Evolutionary conservation across 2,329 filamentous ascomycete species (phyloP).

Genomic region (Nemania diffusa): DNA sequence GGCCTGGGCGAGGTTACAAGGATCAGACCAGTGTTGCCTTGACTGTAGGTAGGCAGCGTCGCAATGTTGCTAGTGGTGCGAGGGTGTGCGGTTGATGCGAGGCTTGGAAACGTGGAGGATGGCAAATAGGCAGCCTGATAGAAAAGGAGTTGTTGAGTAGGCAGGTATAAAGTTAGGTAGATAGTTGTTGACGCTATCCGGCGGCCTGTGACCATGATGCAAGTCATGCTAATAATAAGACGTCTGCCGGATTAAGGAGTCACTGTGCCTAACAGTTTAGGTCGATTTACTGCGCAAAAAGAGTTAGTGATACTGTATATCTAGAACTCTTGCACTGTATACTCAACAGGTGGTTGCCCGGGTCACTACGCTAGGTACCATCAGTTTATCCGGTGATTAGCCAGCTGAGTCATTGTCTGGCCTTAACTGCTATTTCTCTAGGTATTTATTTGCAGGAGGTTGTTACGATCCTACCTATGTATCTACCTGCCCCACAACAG

Average conservation of each 20-base stretch:
- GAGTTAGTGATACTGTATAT: neutral
- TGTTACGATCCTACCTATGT: neutral
- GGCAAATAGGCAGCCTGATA: conserved; percentile 17
- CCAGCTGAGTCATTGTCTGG: conserved; percentile 21
- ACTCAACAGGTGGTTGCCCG: neutral
- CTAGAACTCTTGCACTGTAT: neutral
- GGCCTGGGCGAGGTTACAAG: conserved; percentile 14
- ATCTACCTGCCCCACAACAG: too few species aligned
- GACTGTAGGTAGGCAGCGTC: conserved; percentile 6
- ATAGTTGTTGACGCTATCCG: conserved; percentile 19
- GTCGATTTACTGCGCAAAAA: neutral
- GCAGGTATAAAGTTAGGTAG: conserved; percentile 2
- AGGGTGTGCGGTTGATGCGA: neutral
- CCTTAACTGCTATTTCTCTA: neutral
- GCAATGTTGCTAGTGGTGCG: neutral
- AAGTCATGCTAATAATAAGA: conserved; percentile 35
- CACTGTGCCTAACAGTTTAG: neutral
- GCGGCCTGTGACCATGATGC: conserved; percentile 35
- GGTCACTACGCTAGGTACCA: neutral
- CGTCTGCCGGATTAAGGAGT: conserved; percentile 12
- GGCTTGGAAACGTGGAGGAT: conserved; percentile 22
- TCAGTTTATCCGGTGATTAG: conserved; percentile 23
- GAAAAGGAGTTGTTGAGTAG: conserved; percentile 5
- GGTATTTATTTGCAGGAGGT: neutral
- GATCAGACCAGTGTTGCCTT: conserved; percentile 14